Percentiles rank a stretch among this genome's conserved stretches.
Conservation (phyloP, 139 green algal genomes). For the Monoraphidium neglectum region DNA sequence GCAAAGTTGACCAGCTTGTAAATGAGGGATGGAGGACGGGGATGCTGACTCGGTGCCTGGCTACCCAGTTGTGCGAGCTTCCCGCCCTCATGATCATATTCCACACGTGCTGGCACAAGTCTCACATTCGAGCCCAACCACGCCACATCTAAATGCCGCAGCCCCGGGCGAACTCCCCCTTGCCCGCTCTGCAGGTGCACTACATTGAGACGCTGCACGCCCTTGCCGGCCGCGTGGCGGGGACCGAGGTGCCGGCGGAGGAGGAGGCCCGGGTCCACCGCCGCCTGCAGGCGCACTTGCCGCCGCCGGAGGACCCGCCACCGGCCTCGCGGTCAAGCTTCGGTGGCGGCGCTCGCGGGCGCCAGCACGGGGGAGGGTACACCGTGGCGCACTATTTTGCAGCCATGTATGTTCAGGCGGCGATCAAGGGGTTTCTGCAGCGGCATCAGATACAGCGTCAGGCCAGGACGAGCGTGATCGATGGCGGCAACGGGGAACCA, state of each 20-base stretch:
- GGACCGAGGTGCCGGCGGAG: constrained; percentile 32
- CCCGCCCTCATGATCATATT: not conserved
- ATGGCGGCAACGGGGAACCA: no score
- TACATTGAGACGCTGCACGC: constrained; percentile 69
- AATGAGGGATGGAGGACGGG: not conserved
- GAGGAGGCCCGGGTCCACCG: constrained; percentile 32
- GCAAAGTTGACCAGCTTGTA: not conserved
- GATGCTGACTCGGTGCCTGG: not conserved
- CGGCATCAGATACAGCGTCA: constrained; percentile 52
- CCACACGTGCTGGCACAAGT: not conserved
- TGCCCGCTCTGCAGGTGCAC: constrained; percentile 17
- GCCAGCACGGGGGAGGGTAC: constrained; percentile 51
- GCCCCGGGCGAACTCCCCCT: not conserved
- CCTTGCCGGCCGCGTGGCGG: constrained; percentile 59
- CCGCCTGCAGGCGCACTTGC: constrained; percentile 30
- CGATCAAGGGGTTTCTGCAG: constrained; percentile 64
- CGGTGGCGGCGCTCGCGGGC: no score
- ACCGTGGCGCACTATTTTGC: constrained; percentile 69
- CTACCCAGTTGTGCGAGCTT: not conserved
- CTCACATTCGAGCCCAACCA: not conserved
- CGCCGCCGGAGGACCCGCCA: not conserved
- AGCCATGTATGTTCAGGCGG: constrained; percentile 72
- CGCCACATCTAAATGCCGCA: not conserved
- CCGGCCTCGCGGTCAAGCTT: no score
- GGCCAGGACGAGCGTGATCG: no score